Evolutionary conservation across 306 rosid species (phyloP), one percentile per base, ranked within the genome.

Genomic region (Acmispon strigosus): DNA sequence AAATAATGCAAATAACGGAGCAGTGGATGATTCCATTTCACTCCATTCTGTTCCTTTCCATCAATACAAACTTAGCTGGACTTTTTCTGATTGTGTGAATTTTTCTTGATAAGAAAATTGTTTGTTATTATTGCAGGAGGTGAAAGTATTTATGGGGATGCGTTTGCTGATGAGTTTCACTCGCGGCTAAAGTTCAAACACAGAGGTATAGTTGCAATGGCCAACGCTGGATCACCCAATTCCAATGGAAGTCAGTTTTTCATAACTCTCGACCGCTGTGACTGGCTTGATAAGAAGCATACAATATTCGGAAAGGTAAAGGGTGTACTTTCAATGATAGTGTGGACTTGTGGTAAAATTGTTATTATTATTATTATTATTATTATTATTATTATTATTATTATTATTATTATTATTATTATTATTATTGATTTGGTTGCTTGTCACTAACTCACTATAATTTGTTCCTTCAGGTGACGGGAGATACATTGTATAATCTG

Each of bases 221-320:
- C 98, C 15, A 90, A 83, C 82, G 39, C 92, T 5, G 92, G 96
- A n/a, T 39, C 88, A 0, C 80, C 89, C 0, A 73, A 94, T 77
- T 83, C 97, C 16, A 94, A 94, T 83, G 97, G 96, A 80, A 91
- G 96, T 63, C 97, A 91, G 79, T 94, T 87, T 79, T 91, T 91
- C 65, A 47, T 94, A 43, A 84, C 96, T 42, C 89, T 91, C 36
- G 91, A 85, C 37, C 85, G 96, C 1, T 84, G 91, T 34, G 97
- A 91, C 67, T 86, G 88, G 81, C 96, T 91, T 41, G 97, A 94
- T 63, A 73, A 73, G 79, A 89, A 94, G 80, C 88, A 94, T 48
- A 94, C 92, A 20, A 91, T 91, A 76, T 91, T 89, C 4, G 96
- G 97, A 50, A 94, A 94, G 88, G 96, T 94, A 47, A 80, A 66